Evolutionary conservation across 2,329 filamentous ascomycete species (phyloP).

Genomic region (Penicillium sp.): DNA sequence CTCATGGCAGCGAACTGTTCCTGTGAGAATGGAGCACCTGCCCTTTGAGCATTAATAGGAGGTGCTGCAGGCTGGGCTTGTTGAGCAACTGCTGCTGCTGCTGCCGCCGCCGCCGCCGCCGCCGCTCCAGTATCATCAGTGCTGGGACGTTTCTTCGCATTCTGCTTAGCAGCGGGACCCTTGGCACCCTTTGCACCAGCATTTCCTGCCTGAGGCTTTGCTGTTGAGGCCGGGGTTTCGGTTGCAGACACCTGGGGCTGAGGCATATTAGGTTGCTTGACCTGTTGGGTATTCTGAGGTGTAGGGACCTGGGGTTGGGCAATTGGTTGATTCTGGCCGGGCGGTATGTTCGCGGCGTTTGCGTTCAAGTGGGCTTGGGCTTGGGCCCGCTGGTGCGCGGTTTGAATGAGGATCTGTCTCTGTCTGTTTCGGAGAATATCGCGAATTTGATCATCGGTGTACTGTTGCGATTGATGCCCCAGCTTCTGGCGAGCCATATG

Average conservation of each 20-base stretch:
- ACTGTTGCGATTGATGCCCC: conserved; percentile 36
- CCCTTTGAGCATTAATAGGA: conserved; percentile 25
- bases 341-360: conserved; percentile 29
- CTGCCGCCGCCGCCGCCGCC: conserved; percentile 44
- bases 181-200: conserved; percentile 31
- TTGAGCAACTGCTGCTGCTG: conserved; percentile 44
- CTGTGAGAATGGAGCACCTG: conserved; percentile 30
- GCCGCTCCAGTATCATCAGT: conserved; percentile 53
- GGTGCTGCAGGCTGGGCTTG: conserved; percentile 26
- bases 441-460: conserved; percentile 50
- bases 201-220: conserved; percentile 34
- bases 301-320: conserved; percentile 27
- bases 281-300: conserved; percentile 28
- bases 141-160: conserved; percentile 49
- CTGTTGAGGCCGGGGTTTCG: conserved; percentile 31
- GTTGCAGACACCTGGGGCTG: conserved; percentile 29
- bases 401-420: conserved; percentile 37
- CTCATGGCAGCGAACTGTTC: conserved; percentile 46
- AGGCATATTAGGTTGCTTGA: conserved; percentile 26
- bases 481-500: conserved; percentile 41
- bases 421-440: conserved; percentile 41
- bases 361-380: conserved; percentile 30
- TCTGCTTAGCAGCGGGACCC: conserved; percentile 33
- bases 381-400: conserved; percentile 35
- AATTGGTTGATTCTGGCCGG: conserved; percentile 31